phyloP scores from a whole-genome alignment of 768 basidiomycete species.

The Rhizopogon roseolus region DNA sequence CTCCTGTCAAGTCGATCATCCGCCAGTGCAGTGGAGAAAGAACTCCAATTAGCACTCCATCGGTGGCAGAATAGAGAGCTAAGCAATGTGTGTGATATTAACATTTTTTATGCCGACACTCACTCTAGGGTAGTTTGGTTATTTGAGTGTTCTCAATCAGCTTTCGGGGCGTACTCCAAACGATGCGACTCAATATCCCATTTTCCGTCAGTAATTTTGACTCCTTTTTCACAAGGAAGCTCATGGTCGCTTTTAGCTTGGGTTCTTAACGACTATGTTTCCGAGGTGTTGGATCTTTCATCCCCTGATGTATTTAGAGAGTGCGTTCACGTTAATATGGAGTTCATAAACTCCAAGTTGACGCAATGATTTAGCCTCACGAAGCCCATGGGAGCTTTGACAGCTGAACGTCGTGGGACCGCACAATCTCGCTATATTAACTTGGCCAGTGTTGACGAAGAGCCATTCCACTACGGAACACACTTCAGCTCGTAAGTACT shows the following conservation, averaged over 20 bases:
- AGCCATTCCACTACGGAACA: slow-evolving; percentile 90
- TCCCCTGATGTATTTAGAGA: slow-evolving; percentile 65
- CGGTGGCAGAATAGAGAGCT: slow-evolving; percentile 90
- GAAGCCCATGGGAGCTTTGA: slow-evolving; percentile 89
- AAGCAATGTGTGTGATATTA: slow-evolving; percentile 65
- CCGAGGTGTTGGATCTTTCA: slow-evolving; percentile 59
- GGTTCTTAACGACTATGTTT: slow-evolving; percentile 84
- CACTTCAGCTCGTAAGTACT: slow-evolving; percentile 72
- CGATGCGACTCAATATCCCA: slow-evolving; percentile 92
- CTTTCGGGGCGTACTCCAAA: slow-evolving; percentile 90
- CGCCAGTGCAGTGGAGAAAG: slow-evolving; percentile 23
- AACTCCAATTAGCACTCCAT: slow-evolving; percentile 65
- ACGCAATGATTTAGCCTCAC: slow-evolving; percentile 49
- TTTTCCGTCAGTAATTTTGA: slow-evolving; percentile 59
- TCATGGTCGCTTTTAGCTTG: slow-evolving; percentile 52
- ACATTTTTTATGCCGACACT: background rate
- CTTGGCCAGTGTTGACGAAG: slow-evolving; percentile 74
- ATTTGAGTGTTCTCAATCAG: slow-evolving; percentile 86
- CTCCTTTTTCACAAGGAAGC: background rate
- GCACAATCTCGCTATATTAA: slow-evolving; percentile 73
- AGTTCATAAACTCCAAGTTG: background rate
- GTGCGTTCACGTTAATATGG: slow-evolving; percentile 35
- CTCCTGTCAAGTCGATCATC: slow-evolving; percentile 14
- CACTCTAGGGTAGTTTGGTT: slow-evolving; percentile 61
- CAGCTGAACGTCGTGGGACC: slow-evolving; percentile 65